phyloP scores from a whole-genome alignment of 2,329 filamentous ascomycete genomes.

The Zymoseptoria crescenta region DNA sequence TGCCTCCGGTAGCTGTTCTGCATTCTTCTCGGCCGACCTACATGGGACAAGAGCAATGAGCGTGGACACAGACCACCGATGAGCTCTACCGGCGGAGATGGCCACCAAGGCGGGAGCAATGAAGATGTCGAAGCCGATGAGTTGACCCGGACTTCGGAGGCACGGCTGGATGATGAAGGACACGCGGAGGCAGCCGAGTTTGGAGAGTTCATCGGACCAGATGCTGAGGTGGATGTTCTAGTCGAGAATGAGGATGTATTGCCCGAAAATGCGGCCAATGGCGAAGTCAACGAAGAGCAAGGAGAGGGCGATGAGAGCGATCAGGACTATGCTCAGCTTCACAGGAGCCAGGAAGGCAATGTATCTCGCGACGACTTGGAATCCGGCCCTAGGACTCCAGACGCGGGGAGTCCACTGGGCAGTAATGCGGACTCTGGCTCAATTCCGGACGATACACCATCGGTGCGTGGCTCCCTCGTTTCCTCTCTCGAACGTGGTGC shows the following conservation, averaged over 20 bases:
- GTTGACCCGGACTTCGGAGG: slow-evolving; percentile 18
- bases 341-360: slow-evolving; percentile 4
- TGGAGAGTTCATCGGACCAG: slow-evolving; percentile 7
- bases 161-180: slow-evolving; percentile 23
- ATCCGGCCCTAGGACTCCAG: slow-evolving; percentile 18
- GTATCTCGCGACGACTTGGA: slow-evolving; percentile 11
- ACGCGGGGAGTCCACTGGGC: slow-evolving; percentile 33
- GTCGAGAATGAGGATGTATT: slow-evolving; percentile 12
- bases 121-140: slow-evolving; percentile 41
- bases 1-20: neutral
- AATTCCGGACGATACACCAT: slow-evolving; percentile 75
- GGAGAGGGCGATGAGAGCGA: slow-evolving; percentile 12
- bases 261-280: slow-evolving; percentile 2
- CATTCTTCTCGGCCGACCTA: neutral
- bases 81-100: slow-evolving; percentile 61
- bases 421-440: slow-evolving; percentile 68
- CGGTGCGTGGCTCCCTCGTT: slow-evolving; percentile 56
- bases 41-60: slow-evolving; percentile 43
- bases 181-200: slow-evolving; percentile 13
- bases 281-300: slow-evolving; percentile 10
- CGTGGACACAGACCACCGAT: slow-evolving; percentile 49
- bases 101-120: slow-evolving; percentile 53
- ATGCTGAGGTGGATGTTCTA: slow-evolving; percentile 1
- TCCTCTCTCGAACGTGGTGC: slow-evolving; percentile 67
- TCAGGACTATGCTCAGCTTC: slow-evolving; percentile 19